Percentiles rank a stretch among this genome's conserved stretches.
Evolutionary conservation across 2,329 filamentous ascomycete species (phyloP).

Genomic region (Byssoonygena ceratinophila): DNA sequence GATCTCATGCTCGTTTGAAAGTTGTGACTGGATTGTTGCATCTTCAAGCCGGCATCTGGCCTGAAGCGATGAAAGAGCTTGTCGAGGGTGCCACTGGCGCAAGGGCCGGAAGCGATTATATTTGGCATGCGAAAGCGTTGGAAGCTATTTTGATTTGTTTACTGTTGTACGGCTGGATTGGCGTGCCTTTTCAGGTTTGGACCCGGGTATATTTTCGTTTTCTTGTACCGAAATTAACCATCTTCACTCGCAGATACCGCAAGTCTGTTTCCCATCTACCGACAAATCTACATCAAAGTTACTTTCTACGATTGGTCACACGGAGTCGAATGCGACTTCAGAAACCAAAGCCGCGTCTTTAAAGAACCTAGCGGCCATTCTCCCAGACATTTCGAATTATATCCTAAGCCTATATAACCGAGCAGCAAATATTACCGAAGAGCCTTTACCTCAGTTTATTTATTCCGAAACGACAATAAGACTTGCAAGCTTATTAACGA

Average conservation of each 20-base stretch:
- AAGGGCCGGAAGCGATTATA: slow-evolving; percentile 71
- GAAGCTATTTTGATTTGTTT: slow-evolving; percentile 78
- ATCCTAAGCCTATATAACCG: slow-evolving; percentile 48
- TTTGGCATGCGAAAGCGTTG: slow-evolving; percentile 96
- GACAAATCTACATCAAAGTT: slow-evolving; percentile 41
- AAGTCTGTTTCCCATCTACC: slow-evolving; percentile 42
- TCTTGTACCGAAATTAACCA: not conserved
- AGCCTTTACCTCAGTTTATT: slow-evolving; percentile 44
- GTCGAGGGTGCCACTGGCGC: slow-evolving; percentile 67
- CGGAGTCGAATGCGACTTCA: slow-evolving; percentile 8
- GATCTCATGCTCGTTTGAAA: slow-evolving; percentile 66
- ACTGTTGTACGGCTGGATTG: slow-evolving; percentile 72
- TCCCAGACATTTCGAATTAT: slow-evolving; percentile 48
- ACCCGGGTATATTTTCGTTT: not conserved
- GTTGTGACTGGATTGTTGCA: slow-evolving; percentile 78
- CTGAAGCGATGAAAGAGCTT: slow-evolving; percentile 73
- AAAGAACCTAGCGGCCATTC: slow-evolving; percentile 42
- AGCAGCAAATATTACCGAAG: slow-evolving; percentile 42
- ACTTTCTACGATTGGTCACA: slow-evolving; percentile 28
- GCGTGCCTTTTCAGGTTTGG: slow-evolving; percentile 57
- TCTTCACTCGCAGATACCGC: slow-evolving; percentile 38
- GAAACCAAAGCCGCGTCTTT: slow-evolving; percentile 36
- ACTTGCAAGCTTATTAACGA: slow-evolving; percentile 43
- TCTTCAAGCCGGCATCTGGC: slow-evolving; percentile 81
- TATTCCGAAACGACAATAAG: slow-evolving; percentile 49